phyloP scores from a whole-genome alignment of 2,329 filamentous ascomycete species.

The Aspergillus luchuensis region DNA sequence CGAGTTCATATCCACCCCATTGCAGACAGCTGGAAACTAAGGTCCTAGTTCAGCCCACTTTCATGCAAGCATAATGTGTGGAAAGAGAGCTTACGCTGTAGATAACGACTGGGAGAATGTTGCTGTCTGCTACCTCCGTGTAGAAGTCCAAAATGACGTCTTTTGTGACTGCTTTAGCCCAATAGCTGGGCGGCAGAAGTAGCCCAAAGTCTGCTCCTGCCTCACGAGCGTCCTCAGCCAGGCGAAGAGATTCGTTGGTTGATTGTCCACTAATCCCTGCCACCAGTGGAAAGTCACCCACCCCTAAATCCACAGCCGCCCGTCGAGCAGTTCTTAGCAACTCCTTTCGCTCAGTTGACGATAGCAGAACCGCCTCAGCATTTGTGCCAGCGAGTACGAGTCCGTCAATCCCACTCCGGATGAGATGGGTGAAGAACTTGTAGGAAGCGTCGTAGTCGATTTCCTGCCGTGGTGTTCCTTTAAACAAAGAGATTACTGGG shows the following conservation, averaged over 20 bases:
- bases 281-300: conserved; percentile 42
- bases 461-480: conserved; percentile 42
- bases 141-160: conserved; percentile 42
- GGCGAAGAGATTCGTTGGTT: conserved; percentile 46
- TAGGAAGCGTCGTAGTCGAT: conserved; percentile 51
- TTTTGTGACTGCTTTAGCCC: conserved; percentile 39
- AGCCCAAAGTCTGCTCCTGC: conserved; percentile 46
- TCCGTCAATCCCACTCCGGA: conserved; percentile 47
- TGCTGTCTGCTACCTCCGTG: conserved; percentile 41
- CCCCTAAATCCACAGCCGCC: conserved; percentile 39
- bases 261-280: conserved; percentile 45
- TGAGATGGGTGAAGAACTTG: conserved; percentile 46
- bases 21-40: conserved; percentile 38
- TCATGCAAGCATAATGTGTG: no score
- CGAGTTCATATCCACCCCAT: conserved; percentile 52
- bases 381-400: conserved; percentile 53
- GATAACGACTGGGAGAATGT: conserved; percentile 45
- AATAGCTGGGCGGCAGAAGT: conserved; percentile 46
- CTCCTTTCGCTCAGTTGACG: conserved; percentile 42
- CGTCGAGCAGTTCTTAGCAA: conserved; percentile 45
- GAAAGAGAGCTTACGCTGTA: conserved; percentile 43
- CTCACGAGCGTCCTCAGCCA: conserved; percentile 40
- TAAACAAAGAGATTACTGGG: conserved; percentile 52
- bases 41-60: background rate
- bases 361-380: conserved; percentile 50